phyloP scores from a whole-genome alignment of 192 early-diverging fungal genomes.

The Oehlia diaphana region DNA sequence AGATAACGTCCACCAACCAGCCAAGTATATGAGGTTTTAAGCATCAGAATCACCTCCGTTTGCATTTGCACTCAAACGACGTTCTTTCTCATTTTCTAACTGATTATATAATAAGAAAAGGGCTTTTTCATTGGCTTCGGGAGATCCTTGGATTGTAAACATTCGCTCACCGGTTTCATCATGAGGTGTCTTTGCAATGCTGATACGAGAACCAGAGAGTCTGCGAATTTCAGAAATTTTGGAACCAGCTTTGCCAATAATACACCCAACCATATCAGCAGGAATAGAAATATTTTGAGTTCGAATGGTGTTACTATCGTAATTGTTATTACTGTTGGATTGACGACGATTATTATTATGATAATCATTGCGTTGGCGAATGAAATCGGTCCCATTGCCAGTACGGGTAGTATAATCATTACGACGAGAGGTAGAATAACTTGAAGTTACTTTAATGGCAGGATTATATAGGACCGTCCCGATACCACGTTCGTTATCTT shows the following conservation, averaged over 20 bases:
- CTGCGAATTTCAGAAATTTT: slow-evolving; percentile 82
- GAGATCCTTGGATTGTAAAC: slow-evolving; percentile 88
- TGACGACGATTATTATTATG: slow-evolving; percentile 28
- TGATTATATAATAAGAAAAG: slow-evolving; percentile 88
- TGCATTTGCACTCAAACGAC: slow-evolving; percentile 55
- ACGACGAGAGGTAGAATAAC: slow-evolving; percentile 23
- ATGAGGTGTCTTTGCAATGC: slow-evolving; percentile 83
- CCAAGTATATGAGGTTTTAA: background rate
- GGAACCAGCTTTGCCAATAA: slow-evolving; percentile 92
- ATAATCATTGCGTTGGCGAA: slow-evolving; percentile 31
- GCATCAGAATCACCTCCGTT: slow-evolving; percentile 25
- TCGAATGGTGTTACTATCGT: slow-evolving; percentile 57
- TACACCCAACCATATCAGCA: slow-evolving; percentile 94
- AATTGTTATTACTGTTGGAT: slow-evolving; percentile 21
- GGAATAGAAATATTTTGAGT: slow-evolving; percentile 91
- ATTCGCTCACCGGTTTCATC: slow-evolving; percentile 81
- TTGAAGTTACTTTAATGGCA: slow-evolving; percentile 41
- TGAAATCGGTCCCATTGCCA: slow-evolving; percentile 60
- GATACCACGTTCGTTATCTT: slow-evolving; percentile 81
- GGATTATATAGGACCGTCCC: slow-evolving; percentile 89
- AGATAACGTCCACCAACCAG: background rate
- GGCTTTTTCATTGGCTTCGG: slow-evolving; percentile 87
- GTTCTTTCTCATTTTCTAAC: slow-evolving; percentile 86
- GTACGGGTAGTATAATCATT: slow-evolving; percentile 48
- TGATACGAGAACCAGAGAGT: slow-evolving; percentile 81